Evolutionary conservation across 75 land plant species (phyloP).

Genomic region (Pinus albicaulis): DNA sequence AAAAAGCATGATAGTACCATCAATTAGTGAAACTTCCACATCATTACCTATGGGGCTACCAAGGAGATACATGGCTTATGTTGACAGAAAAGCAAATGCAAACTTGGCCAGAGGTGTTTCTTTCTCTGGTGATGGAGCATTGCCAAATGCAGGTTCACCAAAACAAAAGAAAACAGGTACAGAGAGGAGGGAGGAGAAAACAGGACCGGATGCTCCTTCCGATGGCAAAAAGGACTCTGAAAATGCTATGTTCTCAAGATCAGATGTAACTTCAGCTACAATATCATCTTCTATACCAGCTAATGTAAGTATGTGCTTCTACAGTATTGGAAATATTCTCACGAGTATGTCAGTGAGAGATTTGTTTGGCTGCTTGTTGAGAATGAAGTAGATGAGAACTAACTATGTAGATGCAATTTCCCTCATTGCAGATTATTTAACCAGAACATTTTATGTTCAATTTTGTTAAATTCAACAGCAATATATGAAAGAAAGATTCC

Average conservation of each 20-base stretch:
- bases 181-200: constrained; percentile 28
- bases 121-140: too few species aligned
- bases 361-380: background rate
- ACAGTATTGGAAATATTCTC: background rate
- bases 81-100: constrained; percentile 31
- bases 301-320: constrained; percentile 23
- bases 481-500: too few species aligned
- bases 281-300: constrained; percentile 18
- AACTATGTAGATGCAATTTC: background rate
- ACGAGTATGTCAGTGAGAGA: background rate
- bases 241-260: constrained; percentile 15
- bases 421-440: background rate
- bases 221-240: constrained; percentile 33
- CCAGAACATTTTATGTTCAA: background rate
- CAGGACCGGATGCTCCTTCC: constrained; percentile 22
- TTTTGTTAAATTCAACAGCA: background rate
- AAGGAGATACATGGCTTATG: constrained; percentile 51
- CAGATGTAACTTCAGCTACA: constrained; percentile 33
- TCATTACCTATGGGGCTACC: constrained; percentile 12
- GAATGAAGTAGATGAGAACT: background rate
- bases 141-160: background rate
- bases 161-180: too few species aligned
- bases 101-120: too few species aligned
- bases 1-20: constrained; percentile 5
- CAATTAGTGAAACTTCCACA: constrained; percentile 25